Percentiles rank a stretch among this genome's conserved stretches.
phyloP scores from a whole-genome alignment of 805 yeast genomes.

The Sugiyamaella mastotermitis region DNA sequence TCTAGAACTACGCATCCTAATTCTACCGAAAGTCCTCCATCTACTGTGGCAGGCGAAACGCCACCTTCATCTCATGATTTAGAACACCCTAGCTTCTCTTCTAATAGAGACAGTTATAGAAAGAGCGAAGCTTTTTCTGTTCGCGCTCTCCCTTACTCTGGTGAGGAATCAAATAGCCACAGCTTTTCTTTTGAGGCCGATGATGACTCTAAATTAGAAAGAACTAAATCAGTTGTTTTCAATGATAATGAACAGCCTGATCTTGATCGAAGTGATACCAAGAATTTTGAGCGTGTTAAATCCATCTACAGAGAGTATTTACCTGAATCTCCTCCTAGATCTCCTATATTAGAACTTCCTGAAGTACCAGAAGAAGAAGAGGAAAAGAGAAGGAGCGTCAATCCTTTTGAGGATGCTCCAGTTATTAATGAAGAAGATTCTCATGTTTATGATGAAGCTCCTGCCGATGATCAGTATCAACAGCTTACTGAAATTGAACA shows the following conservation, averaged over 20 bases:
- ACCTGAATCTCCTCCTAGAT: conserved; percentile 8
- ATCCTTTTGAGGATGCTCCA: no score
- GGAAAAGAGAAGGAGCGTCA: no score
- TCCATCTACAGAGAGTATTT: conserved; percentile 25
- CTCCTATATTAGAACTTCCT: conserved; percentile 1
- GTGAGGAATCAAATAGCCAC: not conserved
- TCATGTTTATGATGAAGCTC: not conserved
- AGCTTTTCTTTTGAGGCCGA: conserved; percentile 7
- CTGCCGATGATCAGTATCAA: not conserved
- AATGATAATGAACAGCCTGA: not conserved
- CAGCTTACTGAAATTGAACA: not conserved
- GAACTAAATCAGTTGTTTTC: not conserved
- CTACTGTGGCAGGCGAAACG: conserved; percentile 1
- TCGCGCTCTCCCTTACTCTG: not conserved
- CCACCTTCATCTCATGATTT: not conserved
- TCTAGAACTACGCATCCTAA: conserved; percentile 1
- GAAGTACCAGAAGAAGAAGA: conserved; percentile 1
- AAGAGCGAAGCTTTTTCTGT: not conserved
- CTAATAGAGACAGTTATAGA: not conserved
- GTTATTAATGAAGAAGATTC: not conserved
- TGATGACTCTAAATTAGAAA: not conserved
- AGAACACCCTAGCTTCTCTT: not conserved
- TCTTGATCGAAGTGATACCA: conserved; percentile 17
- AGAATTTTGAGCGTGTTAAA: conserved; percentile 23
- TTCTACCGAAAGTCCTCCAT: conserved; percentile 7